Percentiles rank a stretch among this genome's conserved stretches.
Conservation (phyloP, 768 basidiomycete genomes). For the button mushroom (Agaricus bisporus) region DNA sequence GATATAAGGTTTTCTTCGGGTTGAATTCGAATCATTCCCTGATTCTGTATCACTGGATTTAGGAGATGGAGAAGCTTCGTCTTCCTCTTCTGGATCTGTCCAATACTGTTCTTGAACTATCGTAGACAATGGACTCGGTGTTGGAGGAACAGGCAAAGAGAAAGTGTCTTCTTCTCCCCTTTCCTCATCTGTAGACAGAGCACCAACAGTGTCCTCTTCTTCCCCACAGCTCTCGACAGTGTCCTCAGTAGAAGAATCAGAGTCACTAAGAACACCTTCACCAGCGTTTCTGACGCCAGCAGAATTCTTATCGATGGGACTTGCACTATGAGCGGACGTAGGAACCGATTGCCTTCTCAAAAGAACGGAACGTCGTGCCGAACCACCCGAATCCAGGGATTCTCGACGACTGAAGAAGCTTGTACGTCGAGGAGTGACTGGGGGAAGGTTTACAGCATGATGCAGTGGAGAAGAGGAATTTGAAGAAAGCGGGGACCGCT, state of each 20-base stretch:
- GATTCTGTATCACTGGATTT: constrained; percentile 62
- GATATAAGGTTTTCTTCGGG: constrained; percentile 23
- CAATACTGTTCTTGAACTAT: constrained; percentile 48
- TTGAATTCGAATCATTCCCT: constrained; percentile 16
- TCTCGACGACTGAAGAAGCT: constrained; percentile 34
- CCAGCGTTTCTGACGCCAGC: constrained; percentile 59
- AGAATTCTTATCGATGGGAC: constrained; percentile 30
- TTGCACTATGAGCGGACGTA: constrained; percentile 23
- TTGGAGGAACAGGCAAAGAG: constrained; percentile 18
- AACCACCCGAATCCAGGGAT: constrained; percentile 25
- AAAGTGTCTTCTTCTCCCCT: not conserved
- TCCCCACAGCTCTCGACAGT: constrained; percentile 17
- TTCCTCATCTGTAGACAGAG: constrained; percentile 27
- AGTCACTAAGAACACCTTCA: constrained; percentile 74
- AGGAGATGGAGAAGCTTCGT: constrained; percentile 56
- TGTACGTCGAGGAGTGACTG: constrained; percentile 34
- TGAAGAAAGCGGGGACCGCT: constrained; percentile 52
- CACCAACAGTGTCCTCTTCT: constrained; percentile 21
- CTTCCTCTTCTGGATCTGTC: constrained; percentile 46
- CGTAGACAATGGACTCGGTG: constrained; percentile 64
- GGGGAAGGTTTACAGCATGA: constrained; percentile 33
- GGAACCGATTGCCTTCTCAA: constrained; percentile 42
- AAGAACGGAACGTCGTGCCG: constrained; percentile 28
- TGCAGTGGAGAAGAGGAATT: constrained; percentile 52
- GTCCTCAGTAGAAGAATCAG: constrained; percentile 52